phyloP scores from a whole-genome alignment of 106 monocot genomes.

The Chionographis japonica region DNA sequence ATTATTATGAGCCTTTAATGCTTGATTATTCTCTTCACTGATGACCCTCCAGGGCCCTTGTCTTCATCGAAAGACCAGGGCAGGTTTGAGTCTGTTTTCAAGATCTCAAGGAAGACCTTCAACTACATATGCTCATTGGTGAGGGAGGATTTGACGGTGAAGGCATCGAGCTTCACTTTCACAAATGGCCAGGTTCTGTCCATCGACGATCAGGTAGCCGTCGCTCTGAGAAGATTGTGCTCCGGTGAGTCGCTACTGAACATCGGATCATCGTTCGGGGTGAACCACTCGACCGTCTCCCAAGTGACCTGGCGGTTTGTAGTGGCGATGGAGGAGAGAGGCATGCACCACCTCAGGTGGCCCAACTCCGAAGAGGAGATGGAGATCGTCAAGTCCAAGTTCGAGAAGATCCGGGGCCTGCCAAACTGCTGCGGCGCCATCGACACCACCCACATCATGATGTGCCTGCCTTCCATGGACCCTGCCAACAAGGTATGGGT shows the following conservation, averaged over 20 bases:
- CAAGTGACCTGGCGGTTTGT: conserved; percentile 74
- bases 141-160: conserved; percentile 51
- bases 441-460: conserved; percentile 70
- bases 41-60: conserved; percentile 28
- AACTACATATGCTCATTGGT: conserved; percentile 82
- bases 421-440: conserved; percentile 76
- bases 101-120: conserved; percentile 89
- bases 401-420: conserved; percentile 52
- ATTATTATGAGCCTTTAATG: not conserved
- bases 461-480: conserved; percentile 59
- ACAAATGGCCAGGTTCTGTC: conserved; percentile 43
- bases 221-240: conserved; percentile 59
- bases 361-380: conserved; percentile 41
- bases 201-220: conserved; percentile 58
- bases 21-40: not conserved
- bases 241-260: conserved; percentile 62
- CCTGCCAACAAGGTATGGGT: conserved; percentile 51
- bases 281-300: conserved; percentile 64
- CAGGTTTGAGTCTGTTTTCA: conserved; percentile 73
- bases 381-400: conserved; percentile 45
- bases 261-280: conserved; percentile 44
- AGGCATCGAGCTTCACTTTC: conserved; percentile 53
- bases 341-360: conserved; percentile 55
- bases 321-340: conserved; percentile 63
- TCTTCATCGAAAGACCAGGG: conserved; percentile 36